Evolutionary conservation across 2,329 filamentous ascomycete genomes (phyloP).

Genomic region (Calonectria honghensis): DNA sequence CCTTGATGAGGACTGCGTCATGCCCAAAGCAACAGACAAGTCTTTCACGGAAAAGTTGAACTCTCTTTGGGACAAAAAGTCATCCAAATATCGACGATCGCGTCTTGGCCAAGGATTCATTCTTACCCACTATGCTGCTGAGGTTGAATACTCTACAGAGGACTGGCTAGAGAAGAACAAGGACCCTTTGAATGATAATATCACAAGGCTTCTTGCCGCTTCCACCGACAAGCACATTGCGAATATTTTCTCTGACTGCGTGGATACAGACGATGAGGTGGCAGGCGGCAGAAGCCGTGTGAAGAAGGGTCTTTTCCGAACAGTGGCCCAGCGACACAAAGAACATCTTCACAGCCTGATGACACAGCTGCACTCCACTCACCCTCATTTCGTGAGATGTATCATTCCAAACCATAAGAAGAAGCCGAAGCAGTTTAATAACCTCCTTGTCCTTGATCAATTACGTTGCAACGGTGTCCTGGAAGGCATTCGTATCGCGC

Average conservation of each 20-base stretch:
- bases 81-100: constrained; percentile 92
- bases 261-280: constrained; percentile 84
- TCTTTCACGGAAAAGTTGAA: constrained; percentile 99
- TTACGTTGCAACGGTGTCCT: constrained; percentile 99
- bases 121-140: constrained; percentile 96
- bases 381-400: constrained; percentile 98
- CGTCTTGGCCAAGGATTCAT: constrained; percentile 94
- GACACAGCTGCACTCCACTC: constrained; percentile 94
- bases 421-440: constrained; percentile 92
- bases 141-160: constrained; percentile 96
- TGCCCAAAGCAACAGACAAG: constrained; percentile 98
- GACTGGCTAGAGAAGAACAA: constrained; percentile 99
- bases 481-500: constrained; percentile 97
- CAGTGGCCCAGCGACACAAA: constrained; percentile 97
- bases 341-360: constrained; percentile 98
- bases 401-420: constrained; percentile 99
- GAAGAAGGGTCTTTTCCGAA: constrained; percentile 97
- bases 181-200: constrained; percentile 96
- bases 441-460: constrained; percentile 95
- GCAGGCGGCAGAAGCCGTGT: constrained; percentile 85
- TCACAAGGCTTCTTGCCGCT: constrained; percentile 89
- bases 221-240: constrained; percentile 91
- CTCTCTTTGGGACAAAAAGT: constrained; percentile 96
- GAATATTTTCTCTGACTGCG: constrained; percentile 90
- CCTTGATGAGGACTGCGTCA: constrained; percentile 97